Base-by-base conservation (phyloP, 1,139 yeast genomes). In the Zygoascus sp. region DNA sequence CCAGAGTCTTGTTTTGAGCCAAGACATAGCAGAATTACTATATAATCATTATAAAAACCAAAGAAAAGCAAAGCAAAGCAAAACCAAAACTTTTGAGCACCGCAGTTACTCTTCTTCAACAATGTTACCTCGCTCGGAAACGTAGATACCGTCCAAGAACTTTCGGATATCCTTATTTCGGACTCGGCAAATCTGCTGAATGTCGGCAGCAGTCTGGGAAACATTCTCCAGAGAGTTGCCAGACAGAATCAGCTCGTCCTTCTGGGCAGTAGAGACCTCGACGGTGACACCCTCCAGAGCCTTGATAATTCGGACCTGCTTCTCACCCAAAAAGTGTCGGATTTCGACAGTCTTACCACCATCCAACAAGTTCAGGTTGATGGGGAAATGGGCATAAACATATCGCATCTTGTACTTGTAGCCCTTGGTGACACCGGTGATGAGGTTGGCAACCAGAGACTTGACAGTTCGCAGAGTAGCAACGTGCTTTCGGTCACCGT, bases 101-200 rank as follows among this genome's bases (percentile, higher is more conserved):
- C 15, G 34, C 20, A 20, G 38, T 52, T 77, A 78, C 57, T 70
- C 69, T 51, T 81, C 88, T 69, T 78, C 80, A 53, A 70, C 86
- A 71, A 92, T 80, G 71, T 79, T 78, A 69, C 96, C 96, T 77
- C 87, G 86, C 79, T 87, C 95, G 61, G 97, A 90, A 67, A 92
- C 98, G 76, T 92, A 92, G 79, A 92, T 90, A 89, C 98, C 98
- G 77, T 92, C 98, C 82, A 92, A 85, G 66, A 69, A 92, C 84
- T 92, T 92, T 80, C 98, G 89, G 90, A 94, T 92, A 92, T 94
- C 99, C 90, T 94, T 94, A 95, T 92, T 92, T 83, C 97, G 87
- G 70, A 90, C 98, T 75, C 95, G 84, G 80, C 97, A 90, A 76
- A 81, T 81, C 80, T 94, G 98, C 79, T 92, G 97, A 66, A 92